phyloP scores from a whole-genome alignment of 108 stramenopile species.

The Cyclotella distinguenda region DNA sequence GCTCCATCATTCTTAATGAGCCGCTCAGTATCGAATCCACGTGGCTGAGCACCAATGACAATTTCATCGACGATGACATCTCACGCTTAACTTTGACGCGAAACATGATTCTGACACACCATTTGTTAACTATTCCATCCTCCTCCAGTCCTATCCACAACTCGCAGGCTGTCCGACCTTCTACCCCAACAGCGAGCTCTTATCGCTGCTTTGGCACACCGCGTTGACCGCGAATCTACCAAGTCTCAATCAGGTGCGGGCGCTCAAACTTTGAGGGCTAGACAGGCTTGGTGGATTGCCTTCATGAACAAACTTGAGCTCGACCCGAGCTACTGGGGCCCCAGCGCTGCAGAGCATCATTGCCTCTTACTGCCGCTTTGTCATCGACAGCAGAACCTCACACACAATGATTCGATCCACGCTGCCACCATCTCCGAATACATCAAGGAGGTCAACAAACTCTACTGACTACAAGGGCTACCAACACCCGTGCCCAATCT shows the following conservation, averaged over 20 bases:
- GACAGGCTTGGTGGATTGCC: conserved; percentile 9
- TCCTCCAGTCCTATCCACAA: background rate
- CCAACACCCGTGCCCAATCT: too few relatives aligned
- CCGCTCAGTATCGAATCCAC: conserved; percentile 5
- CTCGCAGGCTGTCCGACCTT: conserved; percentile 6
- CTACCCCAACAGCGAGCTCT: background rate
- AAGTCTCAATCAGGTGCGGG: background rate
- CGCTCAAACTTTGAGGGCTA: background rate
- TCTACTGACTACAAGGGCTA: background rate
- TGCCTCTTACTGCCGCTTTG: background rate
- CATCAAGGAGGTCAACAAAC: background rate
- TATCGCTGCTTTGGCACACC: conserved; percentile 5
- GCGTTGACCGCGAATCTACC: background rate
- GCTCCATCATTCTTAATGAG: background rate
- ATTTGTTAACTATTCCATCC: conserved; percentile 3
- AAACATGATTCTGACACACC: background rate
- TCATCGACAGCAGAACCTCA: background rate
- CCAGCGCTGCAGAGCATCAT: background rate
- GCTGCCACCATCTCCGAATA: background rate
- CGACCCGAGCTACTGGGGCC: background rate
- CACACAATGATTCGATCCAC: background rate
- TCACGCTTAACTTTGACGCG: background rate
- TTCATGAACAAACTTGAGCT: background rate
- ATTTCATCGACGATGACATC: conserved; percentile 8
- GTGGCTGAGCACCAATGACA: conserved; percentile 4